These are phyloP conservation scores for Violaceomyces palustris DNA, from an alignment of 1,284 basidiomycete species.

Conservation along the genomic window DNA sequence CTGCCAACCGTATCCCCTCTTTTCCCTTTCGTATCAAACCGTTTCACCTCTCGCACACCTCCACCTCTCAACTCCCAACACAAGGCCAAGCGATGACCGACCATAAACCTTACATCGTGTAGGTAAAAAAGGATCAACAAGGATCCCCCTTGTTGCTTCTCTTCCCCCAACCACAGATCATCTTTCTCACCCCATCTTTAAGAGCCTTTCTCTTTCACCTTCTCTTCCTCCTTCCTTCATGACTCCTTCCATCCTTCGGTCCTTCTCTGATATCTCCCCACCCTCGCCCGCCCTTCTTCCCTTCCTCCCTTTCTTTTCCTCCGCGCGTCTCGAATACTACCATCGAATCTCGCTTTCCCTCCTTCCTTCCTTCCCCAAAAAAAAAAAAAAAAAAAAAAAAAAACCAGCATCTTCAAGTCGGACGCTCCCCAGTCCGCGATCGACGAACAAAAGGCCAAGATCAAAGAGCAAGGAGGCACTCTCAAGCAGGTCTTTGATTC, in stretches of 20 bases:
- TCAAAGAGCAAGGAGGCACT: conserved; percentile 32
- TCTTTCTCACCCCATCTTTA: background rate
- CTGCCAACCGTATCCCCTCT: too few relatives aligned
- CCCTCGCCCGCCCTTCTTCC: background rate
- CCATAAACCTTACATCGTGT: conserved; percentile 42
- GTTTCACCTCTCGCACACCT: too few relatives aligned
- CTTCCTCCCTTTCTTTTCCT: background rate
- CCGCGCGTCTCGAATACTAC: background rate
- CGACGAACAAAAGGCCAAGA: conserved; percentile 30
- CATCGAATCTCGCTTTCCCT: background rate
- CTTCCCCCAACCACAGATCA: background rate
- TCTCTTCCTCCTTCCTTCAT: background rate
- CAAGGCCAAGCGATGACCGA: too few relatives aligned
- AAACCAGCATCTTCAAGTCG: conserved; percentile 46
- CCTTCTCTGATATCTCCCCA: background rate
- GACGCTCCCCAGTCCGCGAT: conserved; percentile 24
- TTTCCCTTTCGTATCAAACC: too few relatives aligned
- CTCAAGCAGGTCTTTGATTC: conserved; percentile 43
- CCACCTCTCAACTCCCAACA: too few relatives aligned
- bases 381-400: too few relatives aligned
- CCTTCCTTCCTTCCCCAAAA: background rate
- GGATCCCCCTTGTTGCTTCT: background rate
- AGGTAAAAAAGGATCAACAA: too few relatives aligned
- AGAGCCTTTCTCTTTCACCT: background rate
- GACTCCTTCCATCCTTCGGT: background rate